phyloP scores from a whole-genome alignment of 768 basidiomycete genomes.

The Lactifluus pinguis region DNA sequence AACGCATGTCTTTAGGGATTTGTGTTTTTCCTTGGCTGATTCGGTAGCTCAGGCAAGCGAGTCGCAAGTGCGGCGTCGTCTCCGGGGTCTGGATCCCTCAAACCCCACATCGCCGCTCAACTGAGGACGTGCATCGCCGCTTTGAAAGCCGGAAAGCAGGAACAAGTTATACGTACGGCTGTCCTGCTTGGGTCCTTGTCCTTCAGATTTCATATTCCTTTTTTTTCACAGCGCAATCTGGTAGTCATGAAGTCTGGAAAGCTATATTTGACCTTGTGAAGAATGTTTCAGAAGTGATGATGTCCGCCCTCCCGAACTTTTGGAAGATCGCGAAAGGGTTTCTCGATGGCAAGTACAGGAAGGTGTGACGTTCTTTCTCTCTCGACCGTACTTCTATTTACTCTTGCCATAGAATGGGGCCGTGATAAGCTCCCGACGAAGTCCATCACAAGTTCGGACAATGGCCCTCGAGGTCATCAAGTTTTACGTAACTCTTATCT shows the following conservation, averaged over 20 bases:
- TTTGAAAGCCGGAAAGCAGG: slow-evolving; percentile 55
- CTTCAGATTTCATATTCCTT: background rate
- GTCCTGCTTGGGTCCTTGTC: background rate
- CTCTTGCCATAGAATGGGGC: slow-evolving; percentile 21
- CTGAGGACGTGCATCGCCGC: slow-evolving; percentile 52
- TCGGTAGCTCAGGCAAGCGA: slow-evolving; percentile 33
- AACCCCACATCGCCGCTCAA: slow-evolving; percentile 41
- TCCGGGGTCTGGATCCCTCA: slow-evolving; percentile 32
- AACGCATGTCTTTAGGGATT: slow-evolving; percentile 31
- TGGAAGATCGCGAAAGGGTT: slow-evolving; percentile 89
- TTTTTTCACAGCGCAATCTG: slow-evolving; percentile 46
- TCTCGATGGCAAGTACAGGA: slow-evolving; percentile 88
- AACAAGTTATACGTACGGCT: slow-evolving; percentile 47
- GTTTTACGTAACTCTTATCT: slow-evolving; percentile 75
- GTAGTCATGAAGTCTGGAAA: slow-evolving; percentile 75
- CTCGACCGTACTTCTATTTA: background rate
- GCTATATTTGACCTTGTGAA: slow-evolving; percentile 72
- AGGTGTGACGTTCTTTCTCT: slow-evolving; percentile 36
- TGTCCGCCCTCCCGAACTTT: slow-evolving; percentile 83
- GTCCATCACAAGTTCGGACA: slow-evolving; percentile 70
- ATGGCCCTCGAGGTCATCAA: slow-evolving; percentile 87
- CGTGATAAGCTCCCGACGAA: slow-evolving; percentile 50
- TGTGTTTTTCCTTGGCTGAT: slow-evolving; percentile 1
- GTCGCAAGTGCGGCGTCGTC: slow-evolving; percentile 33
- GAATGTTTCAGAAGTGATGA: slow-evolving; percentile 75